phyloP scores from a whole-genome alignment of 306 rosid genomes.

The Castanospermum australe region DNA sequence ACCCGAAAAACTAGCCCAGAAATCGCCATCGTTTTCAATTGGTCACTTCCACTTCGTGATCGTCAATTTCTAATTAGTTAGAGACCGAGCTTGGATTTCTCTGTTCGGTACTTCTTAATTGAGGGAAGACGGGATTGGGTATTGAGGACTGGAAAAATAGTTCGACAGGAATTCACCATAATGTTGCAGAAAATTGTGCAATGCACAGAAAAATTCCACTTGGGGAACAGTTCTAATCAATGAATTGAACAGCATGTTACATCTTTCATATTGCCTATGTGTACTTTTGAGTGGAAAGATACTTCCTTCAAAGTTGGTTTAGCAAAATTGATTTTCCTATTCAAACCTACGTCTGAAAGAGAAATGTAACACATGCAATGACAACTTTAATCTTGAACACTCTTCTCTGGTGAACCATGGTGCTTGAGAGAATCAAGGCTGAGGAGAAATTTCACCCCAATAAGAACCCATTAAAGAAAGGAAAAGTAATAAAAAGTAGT shows the following conservation, averaged over 20 bases:
- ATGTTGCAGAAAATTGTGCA: constrained; percentile 9
- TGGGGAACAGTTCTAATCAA: constrained; percentile 6
- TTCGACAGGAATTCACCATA: background rate
- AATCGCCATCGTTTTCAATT: background rate
- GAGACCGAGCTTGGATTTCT: background rate
- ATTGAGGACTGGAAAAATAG: constrained; percentile 6
- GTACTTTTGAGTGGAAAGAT: background rate
- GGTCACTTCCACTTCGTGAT: background rate
- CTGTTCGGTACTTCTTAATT: background rate
- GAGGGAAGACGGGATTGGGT: background rate
- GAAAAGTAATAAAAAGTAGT: constrained; percentile 5
- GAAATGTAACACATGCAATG: background rate
- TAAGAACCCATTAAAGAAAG: constrained; percentile 1
- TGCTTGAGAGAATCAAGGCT: constrained; percentile 58
- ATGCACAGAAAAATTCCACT: background rate
- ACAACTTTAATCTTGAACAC: constrained; percentile 26
- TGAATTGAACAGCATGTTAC: constrained; percentile 24
- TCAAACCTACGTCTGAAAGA: constrained; percentile 18
- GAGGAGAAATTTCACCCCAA: constrained; percentile 33
- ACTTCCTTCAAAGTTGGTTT: constrained; percentile 20
- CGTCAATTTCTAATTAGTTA: background rate
- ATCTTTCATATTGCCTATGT: constrained; percentile 17
- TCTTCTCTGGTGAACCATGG: constrained; percentile 32
- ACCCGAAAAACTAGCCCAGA: background rate
- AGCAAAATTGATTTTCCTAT: constrained; percentile 25